A percentile compares a stretch with the other conserved stretches of the same genome.
phyloP scores from a whole-genome alignment of 495 filamentous ascomycete genomes.

The Tetracladium setigerum region DNA sequence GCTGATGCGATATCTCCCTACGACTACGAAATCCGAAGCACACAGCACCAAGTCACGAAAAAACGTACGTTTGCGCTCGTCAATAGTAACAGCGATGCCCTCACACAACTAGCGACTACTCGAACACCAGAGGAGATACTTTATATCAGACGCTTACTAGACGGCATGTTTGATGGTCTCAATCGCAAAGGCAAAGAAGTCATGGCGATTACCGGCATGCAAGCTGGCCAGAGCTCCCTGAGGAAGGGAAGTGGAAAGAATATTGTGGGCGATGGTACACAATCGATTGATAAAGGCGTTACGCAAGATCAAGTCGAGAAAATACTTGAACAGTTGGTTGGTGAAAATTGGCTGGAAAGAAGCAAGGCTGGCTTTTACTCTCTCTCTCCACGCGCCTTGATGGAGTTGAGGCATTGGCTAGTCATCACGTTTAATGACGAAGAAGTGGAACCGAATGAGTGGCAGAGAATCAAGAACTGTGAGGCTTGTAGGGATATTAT shows the following conservation, averaged over 20 bases:
- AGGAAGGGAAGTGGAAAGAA: conserved; percentile 37
- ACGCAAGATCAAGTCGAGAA: conserved; percentile 70
- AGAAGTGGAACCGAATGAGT: conserved; percentile 42
- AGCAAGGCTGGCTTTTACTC: conserved; percentile 63
- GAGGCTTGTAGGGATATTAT: conserved; percentile 86
- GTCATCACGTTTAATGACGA: conserved; percentile 74
- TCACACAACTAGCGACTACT: conserved; percentile 82
- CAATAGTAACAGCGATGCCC: conserved; percentile 77
- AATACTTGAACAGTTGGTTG: conserved; percentile 59
- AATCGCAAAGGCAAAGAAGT: conserved; percentile 71
- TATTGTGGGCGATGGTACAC: conserved; percentile 28
- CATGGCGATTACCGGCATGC: conserved; percentile 68
- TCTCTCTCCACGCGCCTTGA: conserved; percentile 65
- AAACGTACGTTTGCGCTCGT: conserved; percentile 65
- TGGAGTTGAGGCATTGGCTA: conserved; percentile 81
- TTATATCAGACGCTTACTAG: conserved; percentile 80
- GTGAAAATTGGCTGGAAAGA: conserved; percentile 79
- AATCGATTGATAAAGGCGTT: conserved; percentile 40
- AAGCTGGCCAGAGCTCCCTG: conserved; percentile 55
- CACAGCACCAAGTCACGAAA: conserved; percentile 49
- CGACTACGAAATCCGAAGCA: conserved; percentile 79
- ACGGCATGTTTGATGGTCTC: conserved; percentile 84
- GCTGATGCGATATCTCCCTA: conserved; percentile 67
- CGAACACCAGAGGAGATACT: conserved; percentile 79
- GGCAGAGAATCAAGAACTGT: conserved; percentile 77